Percentiles rank a stretch among this genome's conserved stretches.
Conservation (phyloP, 805 yeast species). For the Priceomyces melissophilus region DNA sequence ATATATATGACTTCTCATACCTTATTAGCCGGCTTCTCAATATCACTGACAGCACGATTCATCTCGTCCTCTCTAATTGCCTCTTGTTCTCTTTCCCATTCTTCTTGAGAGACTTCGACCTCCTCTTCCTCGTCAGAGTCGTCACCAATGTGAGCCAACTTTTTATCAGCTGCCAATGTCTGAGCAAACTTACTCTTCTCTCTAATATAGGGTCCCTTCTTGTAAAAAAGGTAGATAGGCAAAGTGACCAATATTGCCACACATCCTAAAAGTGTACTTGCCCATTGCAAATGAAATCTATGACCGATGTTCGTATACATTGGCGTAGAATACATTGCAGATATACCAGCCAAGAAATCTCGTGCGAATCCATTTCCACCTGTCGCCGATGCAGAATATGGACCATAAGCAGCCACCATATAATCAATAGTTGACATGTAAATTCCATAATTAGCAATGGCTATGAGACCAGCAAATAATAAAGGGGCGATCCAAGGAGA, state of each 20-base stretch:
- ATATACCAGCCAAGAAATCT: conserved; percentile 38
- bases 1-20: background rate
- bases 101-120: conserved; percentile 3
- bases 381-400: conserved; percentile 42
- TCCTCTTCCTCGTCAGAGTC: conserved; percentile 4
- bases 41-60: background rate
- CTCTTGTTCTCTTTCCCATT: conserved; percentile 1
- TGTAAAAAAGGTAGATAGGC: conserved; percentile 37
- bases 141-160: conserved; percentile 6
- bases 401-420: conserved; percentile 41
- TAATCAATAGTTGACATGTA: conserved; percentile 45
- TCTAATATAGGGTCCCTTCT: conserved; percentile 38
- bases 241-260: conserved; percentile 30
- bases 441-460: conserved; percentile 38
- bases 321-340: conserved; percentile 37
- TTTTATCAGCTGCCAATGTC: conserved; percentile 29
- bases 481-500: conserved; percentile 42
- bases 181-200: conserved; percentile 34
- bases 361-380: conserved; percentile 44
- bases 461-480: conserved; percentile 34
- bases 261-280: conserved; percentile 35
- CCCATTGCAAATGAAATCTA: conserved; percentile 33
- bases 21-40: background rate
- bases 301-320: conserved; percentile 31
- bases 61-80: background rate